Evolutionary conservation across 768 basidiomycete genomes (phyloP).

Genomic region (Suillus cothurnatus): DNA sequence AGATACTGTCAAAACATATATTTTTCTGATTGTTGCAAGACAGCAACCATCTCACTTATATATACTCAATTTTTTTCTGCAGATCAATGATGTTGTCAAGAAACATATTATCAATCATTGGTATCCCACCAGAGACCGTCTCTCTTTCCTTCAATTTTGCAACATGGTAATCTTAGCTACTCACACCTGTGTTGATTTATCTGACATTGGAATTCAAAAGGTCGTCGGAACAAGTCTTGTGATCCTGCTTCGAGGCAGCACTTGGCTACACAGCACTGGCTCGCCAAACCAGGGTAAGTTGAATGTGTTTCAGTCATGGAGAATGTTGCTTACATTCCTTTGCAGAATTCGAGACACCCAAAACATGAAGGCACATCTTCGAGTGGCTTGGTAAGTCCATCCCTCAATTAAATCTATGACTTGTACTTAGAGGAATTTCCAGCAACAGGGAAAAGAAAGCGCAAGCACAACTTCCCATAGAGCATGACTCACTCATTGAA

Average conservation of each 20-base stretch:
- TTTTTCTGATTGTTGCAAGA: neutral
- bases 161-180: neutral
- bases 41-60: neutral
- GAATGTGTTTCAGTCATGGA: neutral
- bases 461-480: neutral
- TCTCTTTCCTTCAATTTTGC: neutral
- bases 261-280: neutral
- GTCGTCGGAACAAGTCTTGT: neutral
- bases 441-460: neutral
- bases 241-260: neutral
- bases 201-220: neutral
- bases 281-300: neutral
- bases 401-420: too few relatives aligned
- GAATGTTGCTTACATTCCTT: neutral
- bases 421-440: too few relatives aligned
- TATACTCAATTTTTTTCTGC: neutral
- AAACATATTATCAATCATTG: neutral
- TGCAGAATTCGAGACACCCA: neutral
- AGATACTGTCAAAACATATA: neutral
- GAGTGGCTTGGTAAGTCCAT: neutral
- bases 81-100: neutral
- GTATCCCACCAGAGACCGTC: neutral
- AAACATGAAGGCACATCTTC: neutral
- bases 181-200: neutral
- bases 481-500: neutral